Percentiles rank a stretch among this genome's conserved stretches.
Conservation (phyloP, 2,329 filamentous ascomycete genomes). For the Talaromyces amestolkiae region DNA sequence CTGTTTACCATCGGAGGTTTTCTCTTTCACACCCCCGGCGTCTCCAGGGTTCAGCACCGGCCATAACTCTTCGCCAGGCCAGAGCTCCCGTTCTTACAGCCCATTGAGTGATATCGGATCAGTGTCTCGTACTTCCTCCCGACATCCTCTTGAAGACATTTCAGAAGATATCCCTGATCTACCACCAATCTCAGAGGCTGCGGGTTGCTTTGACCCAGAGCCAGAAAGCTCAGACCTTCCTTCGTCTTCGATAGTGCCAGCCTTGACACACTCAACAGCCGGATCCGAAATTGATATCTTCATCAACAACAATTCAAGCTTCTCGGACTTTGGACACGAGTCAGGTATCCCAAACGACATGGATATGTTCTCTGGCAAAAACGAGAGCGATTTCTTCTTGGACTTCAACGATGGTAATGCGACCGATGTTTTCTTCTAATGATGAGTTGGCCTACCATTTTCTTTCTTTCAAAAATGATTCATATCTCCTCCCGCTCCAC, state of each 20-base stretch:
- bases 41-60: conserved; percentile 44
- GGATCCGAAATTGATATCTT: conserved; percentile 43
- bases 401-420: conserved; percentile 37
- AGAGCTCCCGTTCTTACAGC: conserved; percentile 38
- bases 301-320: conserved; percentile 37
- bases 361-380: conserved; percentile 35
- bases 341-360: conserved; percentile 35
- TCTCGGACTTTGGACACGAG: conserved; percentile 35
- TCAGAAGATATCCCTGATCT: conserved; percentile 31
- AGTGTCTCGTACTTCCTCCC: conserved; percentile 36
- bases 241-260: conserved; percentile 38
- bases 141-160: conserved; percentile 30
- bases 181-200: conserved; percentile 28
- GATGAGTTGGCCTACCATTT: conserved; percentile 2
- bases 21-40: conserved; percentile 48
- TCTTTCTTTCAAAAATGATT: conserved; percentile 9
- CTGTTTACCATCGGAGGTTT: conserved; percentile 39
- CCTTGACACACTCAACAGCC: conserved; percentile 33
- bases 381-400: conserved; percentile 38
- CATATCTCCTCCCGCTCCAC: background rate
- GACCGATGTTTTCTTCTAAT: conserved; percentile 19
- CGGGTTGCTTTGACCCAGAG: conserved; percentile 33
- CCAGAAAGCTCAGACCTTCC: conserved; percentile 24
- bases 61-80: conserved; percentile 37
- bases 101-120: conserved; percentile 40